Evolutionary conservation across 2,329 filamentous ascomycete species (phyloP), one percentile per base, ranked within the genome.

Genomic region (Coniochaeta sp.): DNA sequence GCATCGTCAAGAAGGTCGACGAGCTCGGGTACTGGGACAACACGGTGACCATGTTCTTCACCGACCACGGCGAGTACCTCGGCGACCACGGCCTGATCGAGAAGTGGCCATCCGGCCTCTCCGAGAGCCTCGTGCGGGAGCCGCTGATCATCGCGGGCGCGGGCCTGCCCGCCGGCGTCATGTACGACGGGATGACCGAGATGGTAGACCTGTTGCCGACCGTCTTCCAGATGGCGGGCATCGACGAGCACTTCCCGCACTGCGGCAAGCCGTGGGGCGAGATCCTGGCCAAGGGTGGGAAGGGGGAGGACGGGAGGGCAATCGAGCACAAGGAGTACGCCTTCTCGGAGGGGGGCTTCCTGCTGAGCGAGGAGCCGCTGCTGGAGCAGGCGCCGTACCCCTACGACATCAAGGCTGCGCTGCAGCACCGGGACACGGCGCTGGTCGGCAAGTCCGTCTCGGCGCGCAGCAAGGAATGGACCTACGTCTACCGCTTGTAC

Each of bases 131-230:
- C 0, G 69, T 74, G 0, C 75, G 75, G 17, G 75, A 79, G 57
- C 78, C 77, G 0, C 67, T 80, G 0, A 74, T 80, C 24, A 69
- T 79, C 17, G 77, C 70, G 1, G 76, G 77, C 0, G 75, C 68
- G 0, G 76, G 75, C 0, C 59, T 79, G 0, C 75, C 75, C 1
- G 58, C 67, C 7, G 73, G 73, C 5, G 69, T 70, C 17, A 68
- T 62, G 1, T 68, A 70, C 0, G 61, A 70, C 7, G 70, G 66
- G 22, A 76, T 78, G 70, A 65, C 69, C 0, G 76, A 77, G 65
- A 79, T 79, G 74, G 77, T 79, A 0, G 77, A 79, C 42, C 66
- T 80, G 7, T 68, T 79, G 0, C 76, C 78, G 0, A 79, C 77
- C 2, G 61, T 79, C 59, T 67, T 79, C 1, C 71, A 79, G 58